A percentile compares a stretch with the other conserved stretches of the same genome.
Conservation (phyloP, 2,329 filamentous ascomycete genomes). For the Nigrograna mackinnonii region DNA sequence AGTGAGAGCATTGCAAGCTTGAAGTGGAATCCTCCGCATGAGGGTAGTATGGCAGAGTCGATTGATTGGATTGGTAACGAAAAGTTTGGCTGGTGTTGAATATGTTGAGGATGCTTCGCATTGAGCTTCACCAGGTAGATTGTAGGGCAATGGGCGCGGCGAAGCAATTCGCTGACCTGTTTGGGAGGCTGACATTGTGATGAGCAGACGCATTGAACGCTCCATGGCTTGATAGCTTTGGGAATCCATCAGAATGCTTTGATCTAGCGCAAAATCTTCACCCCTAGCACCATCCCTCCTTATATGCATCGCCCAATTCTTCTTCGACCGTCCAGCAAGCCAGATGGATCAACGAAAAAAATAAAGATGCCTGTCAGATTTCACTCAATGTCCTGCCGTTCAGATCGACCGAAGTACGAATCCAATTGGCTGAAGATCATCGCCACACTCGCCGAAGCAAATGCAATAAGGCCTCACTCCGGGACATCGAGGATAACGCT, state of each 20-base stretch:
- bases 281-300: too few species aligned
- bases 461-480: constrained; percentile 76
- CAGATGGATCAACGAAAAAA: constrained; percentile 39
- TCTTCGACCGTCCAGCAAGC: constrained; percentile 36
- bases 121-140: too few species aligned
- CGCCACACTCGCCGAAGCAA: constrained; percentile 84
- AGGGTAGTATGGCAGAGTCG: constrained; percentile 49
- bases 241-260: too few species aligned
- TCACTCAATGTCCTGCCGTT: constrained; percentile 78
- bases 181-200: too few species aligned
- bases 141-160: too few species aligned
- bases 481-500: constrained; percentile 79
- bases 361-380: constrained; percentile 75
- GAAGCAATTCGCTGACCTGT: too few species aligned
- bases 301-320: too few species aligned
- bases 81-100: constrained; percentile 77
- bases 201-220: too few species aligned
- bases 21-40: constrained; percentile 63
- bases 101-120: too few species aligned
- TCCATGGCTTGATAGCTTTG: too few species aligned
- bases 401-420: constrained; percentile 77
- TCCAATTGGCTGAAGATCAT: constrained; percentile 85
- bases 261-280: too few species aligned
- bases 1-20: constrained; percentile 71
- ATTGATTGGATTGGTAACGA: constrained; percentile 77